phyloP scores from a whole-genome alignment of 805 yeast genomes.

The Candida jianshihensis region DNA sequence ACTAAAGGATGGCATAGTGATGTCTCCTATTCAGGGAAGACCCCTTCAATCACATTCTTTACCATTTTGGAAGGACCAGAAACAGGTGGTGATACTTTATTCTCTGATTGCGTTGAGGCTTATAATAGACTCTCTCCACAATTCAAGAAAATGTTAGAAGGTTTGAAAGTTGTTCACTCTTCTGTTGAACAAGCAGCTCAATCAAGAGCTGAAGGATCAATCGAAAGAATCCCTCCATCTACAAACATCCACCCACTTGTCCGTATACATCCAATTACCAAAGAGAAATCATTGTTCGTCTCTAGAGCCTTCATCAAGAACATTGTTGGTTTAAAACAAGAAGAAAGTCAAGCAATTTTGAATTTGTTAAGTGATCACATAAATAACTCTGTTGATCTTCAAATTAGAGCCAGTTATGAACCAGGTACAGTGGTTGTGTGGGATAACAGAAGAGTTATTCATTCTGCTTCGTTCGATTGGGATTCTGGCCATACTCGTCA shows the following conservation, averaged over 20 bases:
- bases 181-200: conserved; percentile 63
- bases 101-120: conserved; percentile 65
- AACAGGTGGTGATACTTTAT: conserved; percentile 74
- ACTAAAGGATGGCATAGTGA: conserved; percentile 59
- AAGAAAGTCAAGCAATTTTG: conserved; percentile 59
- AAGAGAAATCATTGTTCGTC: conserved; percentile 49
- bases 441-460: conserved; percentile 72
- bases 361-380: conserved; percentile 49
- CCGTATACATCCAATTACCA: conserved; percentile 67
- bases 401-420: conserved; percentile 66
- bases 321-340: conserved; percentile 65
- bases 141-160: conserved; percentile 49
- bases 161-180: conserved; percentile 63
- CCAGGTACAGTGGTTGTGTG: conserved; percentile 65
- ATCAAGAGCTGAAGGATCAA: conserved; percentile 49
- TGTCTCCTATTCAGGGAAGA: conserved; percentile 65
- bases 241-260: conserved; percentile 58
- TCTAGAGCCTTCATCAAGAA: conserved; percentile 57
- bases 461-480: conserved; percentile 69
- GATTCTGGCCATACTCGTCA: conserved; percentile 61
- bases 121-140: conserved; percentile 64
- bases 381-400: conserved; percentile 51
- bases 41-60: conserved; percentile 67
- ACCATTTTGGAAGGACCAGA: conserved; percentile 54
- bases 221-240: conserved; percentile 59